These are phyloP conservation scores for Ophiostoma perfectum DNA, from an alignment of 2,329 filamentous ascomycete genomes.

Conservation along the genomic window DNA sequence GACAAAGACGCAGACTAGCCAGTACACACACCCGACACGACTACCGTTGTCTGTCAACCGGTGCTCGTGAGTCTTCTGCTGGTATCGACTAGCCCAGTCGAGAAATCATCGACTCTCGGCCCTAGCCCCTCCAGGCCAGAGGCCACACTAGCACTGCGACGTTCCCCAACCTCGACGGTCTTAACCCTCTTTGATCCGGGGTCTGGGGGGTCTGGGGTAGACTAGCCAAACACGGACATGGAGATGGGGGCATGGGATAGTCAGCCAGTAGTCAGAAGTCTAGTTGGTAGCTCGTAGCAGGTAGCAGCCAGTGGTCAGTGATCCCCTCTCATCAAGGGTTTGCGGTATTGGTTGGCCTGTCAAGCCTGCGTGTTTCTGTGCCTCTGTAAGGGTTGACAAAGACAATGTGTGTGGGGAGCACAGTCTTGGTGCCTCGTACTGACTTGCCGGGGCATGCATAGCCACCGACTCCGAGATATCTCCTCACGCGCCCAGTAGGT, in stretches of 20 bases:
- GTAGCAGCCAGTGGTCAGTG: too few species aligned
- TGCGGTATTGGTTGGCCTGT: neutral
- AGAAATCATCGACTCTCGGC: too few species aligned
- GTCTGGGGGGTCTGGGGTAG: constrained; percentile 4
- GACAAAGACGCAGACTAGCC: neutral
- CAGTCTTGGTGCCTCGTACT: neutral
- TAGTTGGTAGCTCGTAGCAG: too few species aligned
- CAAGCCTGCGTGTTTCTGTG: too few species aligned
- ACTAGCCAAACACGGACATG: neutral
- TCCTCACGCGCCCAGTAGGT: neutral
- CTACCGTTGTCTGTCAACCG: neutral
- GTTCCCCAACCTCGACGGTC: constrained; percentile 2
- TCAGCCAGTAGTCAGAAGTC: too few species aligned
- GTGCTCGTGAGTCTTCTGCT: neutral
- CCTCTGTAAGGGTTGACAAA: constrained; percentile 3
- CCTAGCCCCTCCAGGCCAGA: neutral
- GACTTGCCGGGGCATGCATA: neutral
- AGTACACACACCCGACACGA: neutral
- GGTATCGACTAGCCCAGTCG: neutral
- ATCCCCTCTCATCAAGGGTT: neutral
- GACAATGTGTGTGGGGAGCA: neutral
- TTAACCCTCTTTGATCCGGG: constrained; percentile 6
- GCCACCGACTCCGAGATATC: constrained; percentile 5
- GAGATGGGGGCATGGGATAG: too few species aligned
- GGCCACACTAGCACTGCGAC: constrained; percentile 4